Conservation (phyloP, 164 flowering plant genomes). For the Santalum album region DNA sequence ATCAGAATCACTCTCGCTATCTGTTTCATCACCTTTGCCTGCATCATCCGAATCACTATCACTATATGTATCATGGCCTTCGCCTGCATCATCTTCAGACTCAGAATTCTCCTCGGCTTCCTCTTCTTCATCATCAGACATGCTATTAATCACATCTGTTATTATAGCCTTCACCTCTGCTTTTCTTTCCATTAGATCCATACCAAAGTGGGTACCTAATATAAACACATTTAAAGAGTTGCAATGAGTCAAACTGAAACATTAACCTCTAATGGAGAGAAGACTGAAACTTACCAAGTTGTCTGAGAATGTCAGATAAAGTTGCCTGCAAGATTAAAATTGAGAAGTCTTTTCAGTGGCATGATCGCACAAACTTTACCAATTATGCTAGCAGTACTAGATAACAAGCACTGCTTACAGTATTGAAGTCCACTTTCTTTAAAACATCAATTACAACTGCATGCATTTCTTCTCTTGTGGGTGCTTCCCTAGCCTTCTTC, state of each 20-base stretch:
- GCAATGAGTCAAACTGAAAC: neutral
- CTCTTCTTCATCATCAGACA: constrained; percentile 64
- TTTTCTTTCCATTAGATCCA: constrained; percentile 55
- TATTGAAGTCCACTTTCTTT: constrained; percentile 83
- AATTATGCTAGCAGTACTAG: neutral
- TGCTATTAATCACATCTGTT: constrained; percentile 53
- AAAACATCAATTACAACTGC: constrained; percentile 49
- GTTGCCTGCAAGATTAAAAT: constrained; percentile 55
- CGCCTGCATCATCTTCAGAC: constrained; percentile 13
- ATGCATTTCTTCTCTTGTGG: constrained; percentile 65
- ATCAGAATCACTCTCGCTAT: too few relatives aligned
- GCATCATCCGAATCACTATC: too few relatives aligned
- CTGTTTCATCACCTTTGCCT: constrained; percentile 6
- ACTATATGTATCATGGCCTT: too few relatives aligned
- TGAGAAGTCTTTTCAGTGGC: constrained; percentile 6
- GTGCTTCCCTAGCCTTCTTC: constrained; percentile 39
- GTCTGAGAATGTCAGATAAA: constrained; percentile 69
- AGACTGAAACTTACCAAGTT: constrained; percentile 41
- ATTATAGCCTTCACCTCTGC: constrained; percentile 61
- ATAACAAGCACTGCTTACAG: constrained; percentile 34
- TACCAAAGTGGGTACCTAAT: constrained; percentile 46
- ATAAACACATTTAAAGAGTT: neutral
- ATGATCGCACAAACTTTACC: neutral
- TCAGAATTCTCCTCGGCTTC: constrained; percentile 17
- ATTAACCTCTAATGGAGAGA: neutral